These are phyloP conservation scores for Suhomyces anneliseae DNA, from an alignment of 1,139 yeast species.

Conservation along the genomic window DNA sequence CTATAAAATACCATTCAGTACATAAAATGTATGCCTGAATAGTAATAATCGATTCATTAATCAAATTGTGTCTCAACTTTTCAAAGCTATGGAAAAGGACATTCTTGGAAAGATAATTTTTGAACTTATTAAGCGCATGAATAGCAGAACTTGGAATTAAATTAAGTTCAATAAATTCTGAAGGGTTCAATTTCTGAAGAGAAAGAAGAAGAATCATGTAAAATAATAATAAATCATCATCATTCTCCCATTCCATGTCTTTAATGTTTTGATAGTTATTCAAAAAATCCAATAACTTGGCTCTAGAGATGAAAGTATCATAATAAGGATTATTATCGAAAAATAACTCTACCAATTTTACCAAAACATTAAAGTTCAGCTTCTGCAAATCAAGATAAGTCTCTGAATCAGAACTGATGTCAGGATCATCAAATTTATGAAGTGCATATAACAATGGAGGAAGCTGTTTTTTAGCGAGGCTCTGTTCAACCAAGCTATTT, in stretches of 20 bases:
- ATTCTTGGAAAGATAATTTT: conserved; percentile 30
- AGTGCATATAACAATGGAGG: conserved; percentile 22
- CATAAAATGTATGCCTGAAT: conserved; percentile 51
- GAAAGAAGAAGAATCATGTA: conserved; percentile 46
- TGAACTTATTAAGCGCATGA: conserved; percentile 25
- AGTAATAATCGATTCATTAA: conserved; percentile 47
- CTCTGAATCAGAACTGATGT: conserved; percentile 23
- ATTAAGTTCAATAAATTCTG: conserved; percentile 29
- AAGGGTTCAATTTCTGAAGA: conserved; percentile 41
- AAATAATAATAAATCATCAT: conserved; percentile 49
- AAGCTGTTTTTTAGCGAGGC: conserved; percentile 30
- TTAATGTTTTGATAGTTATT: conserved; percentile 28
- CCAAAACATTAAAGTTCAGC: conserved; percentile 26
- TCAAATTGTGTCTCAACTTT: conserved; percentile 45
- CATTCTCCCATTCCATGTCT: conserved; percentile 48
- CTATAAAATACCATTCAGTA: conserved; percentile 51
- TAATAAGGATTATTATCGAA: conserved; percentile 33
- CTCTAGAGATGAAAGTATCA: conserved; percentile 32
- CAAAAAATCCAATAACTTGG: conserved; percentile 30
- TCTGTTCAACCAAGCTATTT: conserved; percentile 23
- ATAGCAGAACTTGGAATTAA: conserved; percentile 22
- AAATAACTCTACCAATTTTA: conserved; percentile 32
- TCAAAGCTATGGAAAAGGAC: conserved; percentile 38
- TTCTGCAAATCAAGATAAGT: conserved; percentile 20
- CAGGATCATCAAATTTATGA: conserved; percentile 26